Base-by-base conservation (phyloP, 2,329 filamentous ascomycete genomes). In the Chaetomiaceae sp. region DNA sequence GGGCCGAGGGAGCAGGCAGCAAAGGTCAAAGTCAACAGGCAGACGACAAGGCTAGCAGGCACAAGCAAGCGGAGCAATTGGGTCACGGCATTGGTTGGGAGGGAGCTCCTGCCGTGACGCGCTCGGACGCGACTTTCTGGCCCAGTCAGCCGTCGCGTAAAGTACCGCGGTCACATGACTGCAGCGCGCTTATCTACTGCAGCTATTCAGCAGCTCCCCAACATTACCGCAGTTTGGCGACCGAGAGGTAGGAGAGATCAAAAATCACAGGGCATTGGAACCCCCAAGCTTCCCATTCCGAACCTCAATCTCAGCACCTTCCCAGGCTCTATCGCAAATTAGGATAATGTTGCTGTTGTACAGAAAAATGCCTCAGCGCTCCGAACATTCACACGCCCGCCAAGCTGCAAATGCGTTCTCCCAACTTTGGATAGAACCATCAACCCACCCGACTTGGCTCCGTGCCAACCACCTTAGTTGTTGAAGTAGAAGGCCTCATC, bases 401-500 rank as follows among this genome's bases (percentile, higher is more conserved):
- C 35, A 40, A n/a, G n/a, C n/a, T n/a, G n/a, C 36, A 34, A 36
- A 43, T n/a, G 18, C 43, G 22, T 27, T 38, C 49, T 40, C 38
- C 42, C 42, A 26, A n/a, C n/a, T n/a, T n/a, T 17, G 27, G 12
- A 14, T 19, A 35, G 17, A 38, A 26, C 45, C 45, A 38, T 42
- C 27, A 4, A 34, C 4, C 26, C 20, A 39, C 9, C 22, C 34
- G 42, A 33, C 30, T 38, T 39, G 19, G 30, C 29, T 11, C 34
- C 33, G 22, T 17, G 19, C 40, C 18, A 18, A 14, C 29, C 30
- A 30, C 20, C 35, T 38, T 55, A 46, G 42, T 56, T n/a, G n/a
- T n/a, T 85, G 72, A 88, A 95, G 76, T 94, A 96, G 73, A 83
- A 93, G 72, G 89, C 91, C 85, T 97, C 93, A 64, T 97, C 90